A percentile compares a stretch with the other conserved stretches of the same genome.
phyloP scores from a whole-genome alignment of 2,329 filamentous ascomycete species.

The Talaromyces sp. region DNA sequence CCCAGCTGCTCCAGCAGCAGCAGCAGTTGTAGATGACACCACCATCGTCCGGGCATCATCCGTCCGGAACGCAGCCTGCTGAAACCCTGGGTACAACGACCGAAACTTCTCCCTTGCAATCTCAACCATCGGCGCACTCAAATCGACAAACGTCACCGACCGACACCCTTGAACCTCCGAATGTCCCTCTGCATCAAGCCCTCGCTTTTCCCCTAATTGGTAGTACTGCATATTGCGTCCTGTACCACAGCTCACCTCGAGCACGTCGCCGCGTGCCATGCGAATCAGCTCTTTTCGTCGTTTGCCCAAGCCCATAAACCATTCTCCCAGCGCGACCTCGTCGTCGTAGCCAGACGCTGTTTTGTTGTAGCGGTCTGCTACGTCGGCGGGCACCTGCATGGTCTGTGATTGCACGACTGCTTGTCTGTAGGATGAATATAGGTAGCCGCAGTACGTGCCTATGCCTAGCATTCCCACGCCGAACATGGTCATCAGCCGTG shows the following conservation, averaged over 20 bases:
- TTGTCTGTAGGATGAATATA: constrained; percentile 37
- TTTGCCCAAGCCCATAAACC: constrained; percentile 33
- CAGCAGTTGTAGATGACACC: constrained; percentile 6
- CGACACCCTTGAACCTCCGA: constrained; percentile 29
- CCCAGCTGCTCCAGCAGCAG: too few relatives aligned
- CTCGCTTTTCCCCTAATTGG: constrained; percentile 31
- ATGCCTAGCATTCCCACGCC: constrained; percentile 35
- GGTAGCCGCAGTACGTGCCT: constrained; percentile 38
- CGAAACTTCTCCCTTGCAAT: constrained; percentile 40
- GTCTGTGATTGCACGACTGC: constrained; percentile 27
- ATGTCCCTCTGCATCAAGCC: constrained; percentile 24
- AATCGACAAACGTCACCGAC: constrained; percentile 43
- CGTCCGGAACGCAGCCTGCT: constrained; percentile 26
- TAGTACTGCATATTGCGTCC: constrained; percentile 45
- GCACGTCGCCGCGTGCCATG: constrained; percentile 40
- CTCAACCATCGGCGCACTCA: constrained; percentile 43
- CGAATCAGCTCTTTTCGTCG: constrained; percentile 38
- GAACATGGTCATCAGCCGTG: constrained; percentile 30
- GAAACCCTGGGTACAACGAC: constrained; percentile 26
- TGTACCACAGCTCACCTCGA: constrained; percentile 47
- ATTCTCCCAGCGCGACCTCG: constrained; percentile 40
- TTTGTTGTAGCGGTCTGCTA: constrained; percentile 42
- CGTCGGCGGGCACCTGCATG: constrained; percentile 33
- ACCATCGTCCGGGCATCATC: constrained; percentile 30
- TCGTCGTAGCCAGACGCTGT: constrained; percentile 40